Conservation (phyloP, 495 filamentous ascomycete genomes). For the Penicillium paxilli region DNA sequence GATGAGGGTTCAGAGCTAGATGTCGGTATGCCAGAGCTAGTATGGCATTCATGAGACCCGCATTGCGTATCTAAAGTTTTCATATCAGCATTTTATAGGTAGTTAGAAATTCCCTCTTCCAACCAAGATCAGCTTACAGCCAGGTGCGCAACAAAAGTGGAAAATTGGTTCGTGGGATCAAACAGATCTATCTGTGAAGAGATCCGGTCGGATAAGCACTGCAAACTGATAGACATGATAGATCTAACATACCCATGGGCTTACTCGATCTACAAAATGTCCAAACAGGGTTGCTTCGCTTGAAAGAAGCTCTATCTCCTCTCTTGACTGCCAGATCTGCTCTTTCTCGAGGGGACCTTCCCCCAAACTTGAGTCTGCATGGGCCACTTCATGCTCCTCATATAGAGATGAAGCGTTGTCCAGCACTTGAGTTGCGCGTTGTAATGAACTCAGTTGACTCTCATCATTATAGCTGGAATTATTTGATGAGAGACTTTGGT, state of each 20-base stretch:
- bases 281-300: conserved; percentile 11
- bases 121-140: background rate
- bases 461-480: background rate
- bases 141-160: background rate
- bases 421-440: conserved; percentile 18
- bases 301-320: conserved; percentile 15
- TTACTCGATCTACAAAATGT: conserved; percentile 18
- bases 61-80: conserved; percentile 4
- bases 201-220: background rate
- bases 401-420: conserved; percentile 5
- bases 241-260: conserved; percentile 15
- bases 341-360: background rate
- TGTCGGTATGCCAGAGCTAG: conserved; percentile 20
- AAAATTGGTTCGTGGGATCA: conserved; percentile 13
- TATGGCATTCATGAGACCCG: conserved; percentile 22
- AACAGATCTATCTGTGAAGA: conserved; percentile 15
- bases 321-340: conserved; percentile 18
- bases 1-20: conserved; percentile 13
- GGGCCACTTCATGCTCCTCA: background rate
- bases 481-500: conserved; percentile 6
- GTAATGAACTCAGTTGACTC: conserved; percentile 8
- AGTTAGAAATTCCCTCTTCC: background rate
- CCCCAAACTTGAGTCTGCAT: background rate
- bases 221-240: background rate
- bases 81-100: background rate